These are phyloP conservation scores for Zasmidium angulare DNA, from an alignment of 2,329 filamentous ascomycete species.

Conservation along the genomic window DNA sequence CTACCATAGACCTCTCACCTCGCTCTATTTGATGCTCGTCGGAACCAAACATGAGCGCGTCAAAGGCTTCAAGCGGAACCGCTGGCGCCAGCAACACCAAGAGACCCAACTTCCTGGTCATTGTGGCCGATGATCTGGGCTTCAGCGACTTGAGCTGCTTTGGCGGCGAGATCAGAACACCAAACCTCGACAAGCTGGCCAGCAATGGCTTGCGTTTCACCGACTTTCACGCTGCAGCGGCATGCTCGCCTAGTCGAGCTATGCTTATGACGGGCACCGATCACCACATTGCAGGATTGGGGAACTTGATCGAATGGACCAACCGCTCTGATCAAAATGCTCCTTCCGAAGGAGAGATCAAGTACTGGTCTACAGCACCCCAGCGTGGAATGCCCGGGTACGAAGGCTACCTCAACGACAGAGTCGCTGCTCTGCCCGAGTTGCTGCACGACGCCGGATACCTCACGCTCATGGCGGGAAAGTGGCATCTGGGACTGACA, in stretches of 20 bases:
- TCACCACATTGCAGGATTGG: slow-evolving; percentile 60
- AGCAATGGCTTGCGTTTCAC: slow-evolving; percentile 57
- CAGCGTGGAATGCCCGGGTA: slow-evolving; percentile 61
- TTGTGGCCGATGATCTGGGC: slow-evolving; percentile 37
- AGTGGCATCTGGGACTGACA: slow-evolving; percentile 63
- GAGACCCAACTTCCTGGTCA: slow-evolving; percentile 61
- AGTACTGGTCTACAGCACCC: slow-evolving; percentile 51
- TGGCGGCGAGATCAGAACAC: slow-evolving; percentile 61
- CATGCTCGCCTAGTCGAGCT: slow-evolving; percentile 63
- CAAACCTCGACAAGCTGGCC: slow-evolving; percentile 55
- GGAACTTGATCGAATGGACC: slow-evolving; percentile 60
- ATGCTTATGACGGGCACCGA: slow-evolving; percentile 69
- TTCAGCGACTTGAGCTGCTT: slow-evolving; percentile 57
- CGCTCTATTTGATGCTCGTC: slow-evolving; percentile 24
- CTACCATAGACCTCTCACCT: not conserved
- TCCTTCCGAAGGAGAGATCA: slow-evolving; percentile 47
- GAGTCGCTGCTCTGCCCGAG: slow-evolving; percentile 59
- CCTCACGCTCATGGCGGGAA: slow-evolving; percentile 61
- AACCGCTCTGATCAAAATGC: slow-evolving; percentile 56
- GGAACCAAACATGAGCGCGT: slow-evolving; percentile 31
- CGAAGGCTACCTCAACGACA: slow-evolving; percentile 63
- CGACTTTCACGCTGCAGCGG: slow-evolving; percentile 64
- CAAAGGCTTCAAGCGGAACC: slow-evolving; percentile 32
- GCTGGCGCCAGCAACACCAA: slow-evolving; percentile 40
- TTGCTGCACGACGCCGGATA: slow-evolving; percentile 60